Conservation (phyloP, 2,329 filamentous ascomycete genomes). For the Cryphonectria nitschkei region DNA sequence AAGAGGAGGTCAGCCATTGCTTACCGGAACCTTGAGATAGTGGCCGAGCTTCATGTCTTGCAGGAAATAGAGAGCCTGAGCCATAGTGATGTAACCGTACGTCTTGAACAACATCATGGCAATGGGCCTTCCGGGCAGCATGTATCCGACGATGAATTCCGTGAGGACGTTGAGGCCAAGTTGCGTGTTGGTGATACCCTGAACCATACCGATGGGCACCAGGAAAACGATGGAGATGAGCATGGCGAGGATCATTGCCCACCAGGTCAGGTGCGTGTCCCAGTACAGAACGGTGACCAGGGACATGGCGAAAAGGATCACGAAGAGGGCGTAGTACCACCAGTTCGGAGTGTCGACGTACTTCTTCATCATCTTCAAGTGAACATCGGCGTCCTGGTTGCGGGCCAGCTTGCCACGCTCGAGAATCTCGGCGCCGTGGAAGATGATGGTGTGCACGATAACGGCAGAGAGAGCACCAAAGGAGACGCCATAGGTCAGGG, state of each 20-base stretch:
- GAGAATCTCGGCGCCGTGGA: conserved; percentile 34
- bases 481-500: conserved; percentile 25
- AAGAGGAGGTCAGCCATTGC: not conserved
- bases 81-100: conserved; percentile 53
- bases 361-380: conserved; percentile 30
- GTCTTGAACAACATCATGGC: conserved; percentile 60
- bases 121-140: conserved; percentile 54
- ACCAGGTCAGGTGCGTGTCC: conserved; percentile 30
- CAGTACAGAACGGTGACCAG: conserved; percentile 26
- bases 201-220: conserved; percentile 41
- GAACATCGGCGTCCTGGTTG: conserved; percentile 30
- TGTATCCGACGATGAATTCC: conserved; percentile 56
- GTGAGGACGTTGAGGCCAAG: conserved; percentile 55
- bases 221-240: conserved; percentile 37
- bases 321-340: conserved; percentile 29
- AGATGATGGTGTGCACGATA: conserved; percentile 29
- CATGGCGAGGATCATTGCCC: conserved; percentile 33
- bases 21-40: conserved; percentile 44
- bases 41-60: conserved; percentile 49
- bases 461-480: conserved; percentile 21
- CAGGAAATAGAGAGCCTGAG: conserved; percentile 44
- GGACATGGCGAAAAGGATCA: conserved; percentile 26
- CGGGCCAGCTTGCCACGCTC: conserved; percentile 29
- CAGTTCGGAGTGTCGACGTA: conserved; percentile 28
- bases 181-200: conserved; percentile 39